Evolutionary conservation across 106 monocot genomes (phyloP), one percentile per base, ranked within the genome.

Genomic region (Gastrodia elata): DNA sequence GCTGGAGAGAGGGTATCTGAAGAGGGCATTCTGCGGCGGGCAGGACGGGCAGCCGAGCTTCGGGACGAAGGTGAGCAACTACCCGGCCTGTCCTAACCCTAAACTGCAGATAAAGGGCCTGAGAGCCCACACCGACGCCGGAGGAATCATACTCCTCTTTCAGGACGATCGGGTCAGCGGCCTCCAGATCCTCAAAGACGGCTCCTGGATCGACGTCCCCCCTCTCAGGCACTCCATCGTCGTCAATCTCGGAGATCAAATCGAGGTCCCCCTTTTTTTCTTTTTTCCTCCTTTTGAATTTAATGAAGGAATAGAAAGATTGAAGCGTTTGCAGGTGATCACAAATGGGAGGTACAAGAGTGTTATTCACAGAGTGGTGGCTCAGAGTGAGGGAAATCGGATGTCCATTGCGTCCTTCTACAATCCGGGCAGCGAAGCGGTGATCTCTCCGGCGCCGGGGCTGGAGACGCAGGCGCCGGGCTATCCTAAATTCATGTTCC

Each of bases 331-430:
- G 16, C 76, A 90, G 90, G 91, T 93, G 24, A 81, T 93, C 25
- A 93, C 83, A 18, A 89, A 93, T 39, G 93, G 93, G 7, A 80
- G 59, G 68, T 86, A 88, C 80, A 88, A 92, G 84, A 92, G 93
- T 52, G 84, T 89, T 25, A 27, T 81, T 70, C 93, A 93, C 71
- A 80, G 89, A 2, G 93, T 93, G 42, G 72, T 84, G n/a, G 81
- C 86, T 2, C 87, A 75, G 64, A 70, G 69, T 0, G 75, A 93
- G 7, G 86, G 86, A 1, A 87, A 87, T 40, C 56, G 93, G 78
- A 84, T 93, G 79, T 93, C 93, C 14, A 83, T 93, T n/a, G 93
- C 93, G 6, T 84, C 93, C 0, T 93, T 93, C 87, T 93, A 93
- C 83, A 93, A 93, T 73, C 93, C 93, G 0, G 84, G 89, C 43